Evolutionary conservation across 1,139 yeast species (phyloP), one percentile per base, ranked within the genome.

Genomic region (Komagataea norvegica): DNA sequence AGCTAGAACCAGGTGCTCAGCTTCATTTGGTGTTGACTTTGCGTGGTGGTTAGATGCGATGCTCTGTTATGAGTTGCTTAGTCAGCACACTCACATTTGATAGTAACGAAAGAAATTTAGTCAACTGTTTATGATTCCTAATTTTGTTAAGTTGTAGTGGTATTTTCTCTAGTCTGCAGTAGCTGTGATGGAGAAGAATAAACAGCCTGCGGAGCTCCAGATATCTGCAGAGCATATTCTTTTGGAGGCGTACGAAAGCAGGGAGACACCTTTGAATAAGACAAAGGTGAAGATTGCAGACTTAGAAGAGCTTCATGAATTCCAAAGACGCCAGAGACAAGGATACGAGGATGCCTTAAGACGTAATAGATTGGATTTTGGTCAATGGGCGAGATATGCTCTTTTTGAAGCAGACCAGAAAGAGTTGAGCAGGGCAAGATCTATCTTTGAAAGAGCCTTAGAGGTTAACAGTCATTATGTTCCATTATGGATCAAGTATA

Each of bases 351-450:
- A 81, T 51, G 95, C 89, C 17, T 61, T 91, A 36, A 77, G 93
- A 48, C 72, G 91, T 50, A 89, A 91, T 55, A 65, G 95, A 43
- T 71, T 82, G 27, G 88, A 88, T 52, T 71, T 74, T 51, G 83
- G 88, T 3, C 95, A 89, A 56, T 91, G 97, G 97, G 70, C 87
- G 57, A 68, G 96, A 37, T 91, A 91, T 58, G 97, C 96, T 1
- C 76, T 73, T 44, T 87, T 91, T 77, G 98, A 91, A 57, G 60
- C 79, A 11, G 84, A 82, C 6, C 89, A 86, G 52, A 80, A 77
- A 42, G 96, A 91, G 54, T 70, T 74, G 50, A 60, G 84, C 23
- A 59, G 80, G n/a, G 95, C 95, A 0, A 65, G 97, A 40, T 86
- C 96, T 0, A 70, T 91, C 10, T 85, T 82, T 61, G 98, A 91